Evolutionary conservation across 1,284 basidiomycete species (phyloP).

Genomic region (Cryptococcus sp.): DNA sequence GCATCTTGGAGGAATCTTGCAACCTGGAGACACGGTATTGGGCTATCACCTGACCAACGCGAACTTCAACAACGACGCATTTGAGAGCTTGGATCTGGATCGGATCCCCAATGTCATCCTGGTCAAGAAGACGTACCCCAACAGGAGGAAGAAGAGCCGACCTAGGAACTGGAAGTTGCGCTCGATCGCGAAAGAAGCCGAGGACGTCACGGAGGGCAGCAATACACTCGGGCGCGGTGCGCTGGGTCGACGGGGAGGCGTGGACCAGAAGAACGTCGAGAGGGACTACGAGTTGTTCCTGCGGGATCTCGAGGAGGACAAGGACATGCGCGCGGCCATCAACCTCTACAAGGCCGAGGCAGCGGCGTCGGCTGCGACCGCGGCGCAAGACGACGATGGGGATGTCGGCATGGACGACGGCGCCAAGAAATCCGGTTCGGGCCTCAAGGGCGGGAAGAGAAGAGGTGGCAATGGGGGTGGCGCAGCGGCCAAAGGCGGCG

Average conservation of each 20-base stretch:
- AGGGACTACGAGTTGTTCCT: constrained; percentile 96
- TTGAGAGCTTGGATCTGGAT: constrained; percentile 69
- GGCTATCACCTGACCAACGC: constrained; percentile 86
- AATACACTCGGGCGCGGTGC: constrained; percentile 68
- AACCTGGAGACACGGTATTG: constrained; percentile 90
- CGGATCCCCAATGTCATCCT: constrained; percentile 89
- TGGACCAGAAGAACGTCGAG: constrained; percentile 91
- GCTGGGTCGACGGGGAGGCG: constrained; percentile 82
- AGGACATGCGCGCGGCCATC: constrained; percentile 83
- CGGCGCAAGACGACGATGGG: constrained; percentile 51
- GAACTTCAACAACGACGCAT: constrained; percentile 92
- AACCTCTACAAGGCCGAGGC: constrained; percentile 77
- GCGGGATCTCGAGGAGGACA: constrained; percentile 93
- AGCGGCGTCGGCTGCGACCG: constrained; percentile 1
- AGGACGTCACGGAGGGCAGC: constrained; percentile 67
- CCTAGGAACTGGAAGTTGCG: constrained; percentile 84
- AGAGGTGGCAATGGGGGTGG: constrained; percentile 55
- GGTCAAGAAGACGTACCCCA: constrained; percentile 94
- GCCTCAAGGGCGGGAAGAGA: constrained; percentile 59
- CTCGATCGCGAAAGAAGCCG: constrained; percentile 91
- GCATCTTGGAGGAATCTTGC: constrained; percentile 90
- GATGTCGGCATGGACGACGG: constrained; percentile 51
- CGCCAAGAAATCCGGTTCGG: constrained; percentile 56
- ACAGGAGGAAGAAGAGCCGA: constrained; percentile 86
- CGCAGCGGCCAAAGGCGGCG: constrained; percentile 27